phyloP scores from a whole-genome alignment of 2,329 filamentous ascomycete genomes.

The Fusarium sulawesiense region DNA sequence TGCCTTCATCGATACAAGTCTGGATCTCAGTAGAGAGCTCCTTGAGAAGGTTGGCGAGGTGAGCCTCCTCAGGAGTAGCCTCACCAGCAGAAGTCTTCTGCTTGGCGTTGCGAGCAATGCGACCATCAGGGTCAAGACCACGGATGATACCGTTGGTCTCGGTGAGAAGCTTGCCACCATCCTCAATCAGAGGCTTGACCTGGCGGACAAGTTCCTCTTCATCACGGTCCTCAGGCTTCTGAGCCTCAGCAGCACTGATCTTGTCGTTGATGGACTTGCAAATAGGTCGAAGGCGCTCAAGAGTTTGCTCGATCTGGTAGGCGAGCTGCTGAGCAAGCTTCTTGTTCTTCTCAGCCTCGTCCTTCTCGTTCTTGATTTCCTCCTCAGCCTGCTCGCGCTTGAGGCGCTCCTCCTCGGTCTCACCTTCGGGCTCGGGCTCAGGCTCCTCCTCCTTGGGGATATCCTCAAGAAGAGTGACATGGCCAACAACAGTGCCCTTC shows the following conservation, averaged over 20 bases:
- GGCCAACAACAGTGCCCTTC: conserved; percentile 74
- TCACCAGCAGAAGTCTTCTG: conserved; percentile 79
- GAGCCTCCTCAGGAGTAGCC: conserved; percentile 77
- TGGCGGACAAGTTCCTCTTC: conserved; percentile 89
- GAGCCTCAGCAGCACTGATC: conserved; percentile 83
- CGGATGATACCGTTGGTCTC: conserved; percentile 90
- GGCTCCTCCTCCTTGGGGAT: conserved; percentile 61
- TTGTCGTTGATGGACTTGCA: conserved; percentile 88
- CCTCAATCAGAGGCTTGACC: conserved; percentile 89
- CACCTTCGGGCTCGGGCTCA: conserved; percentile 60
- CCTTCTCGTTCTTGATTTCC: conserved; percentile 63
- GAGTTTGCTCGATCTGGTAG: conserved; percentile 77
- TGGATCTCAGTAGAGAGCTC: conserved; percentile 85
- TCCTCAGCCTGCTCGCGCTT: conserved; percentile 50
- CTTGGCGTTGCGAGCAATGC: conserved; percentile 87
- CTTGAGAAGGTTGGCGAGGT: conserved; percentile 86
- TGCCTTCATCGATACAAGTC: conserved; percentile 85
- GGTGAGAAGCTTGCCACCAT: conserved; percentile 82
- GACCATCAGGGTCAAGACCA: conserved; percentile 88
- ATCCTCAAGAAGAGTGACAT: conserved; percentile 73
- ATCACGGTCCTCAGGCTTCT: conserved; percentile 86
- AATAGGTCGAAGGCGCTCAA: conserved; percentile 86
- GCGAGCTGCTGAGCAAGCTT: conserved; percentile 83
- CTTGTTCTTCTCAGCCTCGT: conserved; percentile 72
- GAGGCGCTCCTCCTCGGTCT: conserved; percentile 55